Percentiles rank a stretch among this genome's conserved stretches.
Conservation (phyloP, 768 basidiomycete species). For the Boletus rex-veris region DNA sequence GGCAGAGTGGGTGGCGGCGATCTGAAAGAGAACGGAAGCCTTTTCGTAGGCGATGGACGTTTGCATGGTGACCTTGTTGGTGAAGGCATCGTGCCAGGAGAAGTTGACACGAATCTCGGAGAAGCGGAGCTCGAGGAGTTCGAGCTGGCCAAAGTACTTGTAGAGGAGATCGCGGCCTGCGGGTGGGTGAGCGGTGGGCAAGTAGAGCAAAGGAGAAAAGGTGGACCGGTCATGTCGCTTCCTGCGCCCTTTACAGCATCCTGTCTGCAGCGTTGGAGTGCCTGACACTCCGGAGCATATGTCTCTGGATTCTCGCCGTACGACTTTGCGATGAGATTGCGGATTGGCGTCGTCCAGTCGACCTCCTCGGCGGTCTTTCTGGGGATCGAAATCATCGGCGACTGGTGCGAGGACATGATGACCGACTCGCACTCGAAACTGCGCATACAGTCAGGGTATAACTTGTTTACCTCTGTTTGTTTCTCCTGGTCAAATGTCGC, state of each 20-base stretch:
- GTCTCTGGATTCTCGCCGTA: slow-evolving; percentile 92
- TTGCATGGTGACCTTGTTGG: slow-evolving; percentile 87
- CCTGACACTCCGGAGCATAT: slow-evolving; percentile 79
- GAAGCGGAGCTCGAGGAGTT: slow-evolving; percentile 94
- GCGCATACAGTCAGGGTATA: not conserved
- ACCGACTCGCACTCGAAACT: not conserved
- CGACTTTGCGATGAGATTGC: slow-evolving; percentile 80
- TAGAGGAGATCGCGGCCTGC: slow-evolving; percentile 89
- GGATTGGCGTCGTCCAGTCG: slow-evolving; percentile 91
- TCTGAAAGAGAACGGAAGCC: slow-evolving; percentile 95
- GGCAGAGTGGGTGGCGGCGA: slow-evolving; percentile 89
- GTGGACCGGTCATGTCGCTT: slow-evolving; percentile 87
- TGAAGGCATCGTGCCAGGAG: slow-evolving; percentile 97
- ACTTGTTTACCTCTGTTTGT: slow-evolving; percentile 24
- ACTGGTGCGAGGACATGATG: slow-evolving; percentile 71
- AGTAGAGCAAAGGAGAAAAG: not conserved
- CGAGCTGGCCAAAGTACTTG: slow-evolving; percentile 99
- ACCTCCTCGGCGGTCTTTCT: slow-evolving; percentile 95
- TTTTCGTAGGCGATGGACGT: slow-evolving; percentile 98
- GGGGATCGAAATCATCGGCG: slow-evolving; percentile 89
- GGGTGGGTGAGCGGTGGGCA: not conserved
- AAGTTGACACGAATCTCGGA: slow-evolving; percentile 95
- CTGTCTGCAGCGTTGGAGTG: slow-evolving; percentile 87
- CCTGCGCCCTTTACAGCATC: slow-evolving; percentile 97
- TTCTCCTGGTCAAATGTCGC: slow-evolving; percentile 40